Base-by-base conservation (phyloP, 2,329 filamentous ascomycete species). In the Metarhizium anisopliae region DNA sequence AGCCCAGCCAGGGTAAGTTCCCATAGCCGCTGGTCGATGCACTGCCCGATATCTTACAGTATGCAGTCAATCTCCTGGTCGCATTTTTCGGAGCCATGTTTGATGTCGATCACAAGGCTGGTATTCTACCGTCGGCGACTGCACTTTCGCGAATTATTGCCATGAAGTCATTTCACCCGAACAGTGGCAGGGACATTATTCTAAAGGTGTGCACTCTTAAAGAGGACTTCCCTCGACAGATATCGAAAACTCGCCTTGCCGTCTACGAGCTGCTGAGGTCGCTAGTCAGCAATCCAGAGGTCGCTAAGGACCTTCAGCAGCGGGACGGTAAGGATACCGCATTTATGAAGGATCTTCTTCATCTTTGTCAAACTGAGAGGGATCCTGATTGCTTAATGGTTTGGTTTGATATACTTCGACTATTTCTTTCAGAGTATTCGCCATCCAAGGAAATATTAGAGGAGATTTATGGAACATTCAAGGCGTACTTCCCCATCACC, bases 401-500 rank as follows among this genome's bases (percentile, higher is more conserved):
- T 3, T 84, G 81, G 81, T 84, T 84, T 60, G 72, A 72, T 32
- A 77, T 78, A 30, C 59, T 82, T 25, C 67, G 68, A 53, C 62
- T 64, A 2, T 74, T 83, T 35, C 64, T 82, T 8, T 64, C 70
- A 2, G 69, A 72, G 14, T 82, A 77, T 53, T 68, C 70, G 0
- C 70, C 75, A 1, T 74, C 78, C 0, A 59, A 72, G 4, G 75
- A 78, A 8, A 68, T 80, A 2, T 69, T 75, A 8, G 74, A 75
- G 36, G 74, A 78, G 55, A 71, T 80, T 2, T 84, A 82, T 64
- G 75, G 75, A 55, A 68, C 75, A 1, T 83, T 82, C 66, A 82
- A 82, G 14, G 77, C 77, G 35, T 84, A 84, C 64, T 84, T 83
- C 59, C 81, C 81, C 16, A 84, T 84, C 55, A 81, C 80, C 0